phyloP scores from a whole-genome alignment of 108 stramenopile species.

The Skeletonema potamos region DNA sequence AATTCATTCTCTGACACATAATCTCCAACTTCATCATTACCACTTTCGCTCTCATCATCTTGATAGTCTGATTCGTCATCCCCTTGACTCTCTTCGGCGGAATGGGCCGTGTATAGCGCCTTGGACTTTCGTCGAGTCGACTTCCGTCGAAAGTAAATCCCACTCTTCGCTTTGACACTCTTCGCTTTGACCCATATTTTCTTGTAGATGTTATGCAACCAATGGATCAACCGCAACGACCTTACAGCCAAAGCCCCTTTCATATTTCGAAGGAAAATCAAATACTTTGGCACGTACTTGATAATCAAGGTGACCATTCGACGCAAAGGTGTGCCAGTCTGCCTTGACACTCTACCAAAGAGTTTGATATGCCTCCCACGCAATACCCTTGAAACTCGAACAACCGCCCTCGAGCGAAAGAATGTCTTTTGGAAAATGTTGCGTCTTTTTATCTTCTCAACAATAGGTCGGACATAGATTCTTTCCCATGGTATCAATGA shows the following conservation, averaged over 20 bases:
- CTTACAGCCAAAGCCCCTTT: constrained; percentile 67
- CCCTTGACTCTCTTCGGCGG: neutral
- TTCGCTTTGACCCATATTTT: constrained; percentile 49
- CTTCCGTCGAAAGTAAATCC: neutral
- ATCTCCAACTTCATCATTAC: constrained; percentile 20
- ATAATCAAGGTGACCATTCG: constrained; percentile 68
- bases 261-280: constrained; percentile 81
- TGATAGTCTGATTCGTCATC: constrained; percentile 12
- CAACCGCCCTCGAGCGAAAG: constrained; percentile 77
- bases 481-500: constrained; percentile 79
- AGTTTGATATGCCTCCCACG: constrained; percentile 72
- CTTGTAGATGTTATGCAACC: constrained; percentile 60
- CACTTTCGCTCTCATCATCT: constrained; percentile 14
- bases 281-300: constrained; percentile 85
- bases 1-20: neutral
- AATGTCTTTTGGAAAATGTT: constrained; percentile 70
- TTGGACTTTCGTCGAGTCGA: neutral
- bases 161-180: constrained; percentile 43
- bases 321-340: constrained; percentile 58
- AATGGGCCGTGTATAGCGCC: neutral
- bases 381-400: constrained; percentile 68
- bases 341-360: constrained; percentile 71
- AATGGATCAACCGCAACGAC: constrained; percentile 69
- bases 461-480: constrained; percentile 74
- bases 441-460: constrained; percentile 76